These are phyloP conservation scores for Pseudonectria buxi DNA, from an alignment of 2,329 filamentous ascomycete genomes.

Conservation along the genomic window DNA sequence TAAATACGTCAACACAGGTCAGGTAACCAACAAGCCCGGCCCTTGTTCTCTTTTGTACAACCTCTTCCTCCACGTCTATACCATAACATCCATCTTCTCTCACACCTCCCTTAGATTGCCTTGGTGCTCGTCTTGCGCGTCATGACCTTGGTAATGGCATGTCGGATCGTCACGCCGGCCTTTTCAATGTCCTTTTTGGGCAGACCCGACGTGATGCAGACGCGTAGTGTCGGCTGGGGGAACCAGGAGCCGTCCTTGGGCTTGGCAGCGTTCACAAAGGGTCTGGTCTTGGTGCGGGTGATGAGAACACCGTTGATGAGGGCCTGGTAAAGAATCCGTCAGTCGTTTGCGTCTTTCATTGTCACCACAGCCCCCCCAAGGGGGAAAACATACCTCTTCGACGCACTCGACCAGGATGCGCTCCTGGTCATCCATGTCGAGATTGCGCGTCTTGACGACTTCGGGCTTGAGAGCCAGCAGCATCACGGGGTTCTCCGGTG, in stretches of 20 bases:
- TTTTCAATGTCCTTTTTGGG: slow-evolving; percentile 95
- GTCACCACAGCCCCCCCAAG: slow-evolving; percentile 1
- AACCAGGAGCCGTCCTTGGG: slow-evolving; percentile 64
- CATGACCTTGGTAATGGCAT: slow-evolving; percentile 92
- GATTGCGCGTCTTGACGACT: slow-evolving; percentile 62
- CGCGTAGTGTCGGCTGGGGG: slow-evolving; percentile 76
- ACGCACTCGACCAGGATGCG: slow-evolving; percentile 80
- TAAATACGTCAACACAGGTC: too few relatives aligned
- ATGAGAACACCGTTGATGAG: slow-evolving; percentile 86
- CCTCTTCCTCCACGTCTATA: too few relatives aligned
- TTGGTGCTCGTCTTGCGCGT: slow-evolving; percentile 49
- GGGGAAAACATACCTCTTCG: slow-evolving; percentile 70
- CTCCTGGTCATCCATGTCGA: slow-evolving; percentile 73
- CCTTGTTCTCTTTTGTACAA: too few relatives aligned
- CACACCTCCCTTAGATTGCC: slow-evolving; percentile 5
- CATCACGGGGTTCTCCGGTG: slow-evolving; percentile 79
- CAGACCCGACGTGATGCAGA: slow-evolving; percentile 81
- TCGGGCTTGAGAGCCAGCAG: slow-evolving; percentile 78
- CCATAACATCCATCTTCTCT: not conserved
- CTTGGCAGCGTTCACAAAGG: slow-evolving; percentile 55
- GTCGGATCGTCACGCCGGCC: slow-evolving; percentile 77
- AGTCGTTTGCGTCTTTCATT: slow-evolving; percentile 4
- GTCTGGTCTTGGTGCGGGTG: slow-evolving; percentile 74
- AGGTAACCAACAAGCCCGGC: too few relatives aligned
- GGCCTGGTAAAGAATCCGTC: slow-evolving; percentile 42